Evolutionary conservation across 495 filamentous ascomycete genomes (phyloP), one percentile per base, ranked within the genome.

Genomic region (Penicillium pulvis): DNA sequence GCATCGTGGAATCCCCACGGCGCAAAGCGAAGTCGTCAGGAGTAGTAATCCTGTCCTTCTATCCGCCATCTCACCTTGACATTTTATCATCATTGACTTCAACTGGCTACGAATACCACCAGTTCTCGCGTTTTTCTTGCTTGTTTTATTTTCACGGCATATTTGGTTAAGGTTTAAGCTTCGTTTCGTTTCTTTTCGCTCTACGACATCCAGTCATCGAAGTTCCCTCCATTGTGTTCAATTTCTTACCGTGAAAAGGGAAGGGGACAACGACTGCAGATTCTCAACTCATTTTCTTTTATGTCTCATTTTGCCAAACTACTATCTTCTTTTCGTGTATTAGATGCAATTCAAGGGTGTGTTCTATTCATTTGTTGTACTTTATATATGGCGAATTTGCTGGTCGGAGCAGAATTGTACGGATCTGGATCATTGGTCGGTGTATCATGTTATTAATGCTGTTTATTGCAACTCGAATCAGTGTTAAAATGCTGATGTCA

Each of bases 1-100:
- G 87, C 83, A 30, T 82, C 81, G 61, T 90, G 90, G 84, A 94
- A 96, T 64, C 91, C 91, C 0, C 91, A 96, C 61, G 89, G 89
- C 28, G 85, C 89, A 9, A 96, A 96, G 71, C 82, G 90, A 55
- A 87, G 87, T 57, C 83, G 90, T 55, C 85, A 85, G 59, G 86
- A 88, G 66, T 88, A 79, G 70, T 20, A 12, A 23, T 14, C 6
- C 23, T 9, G 17, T n/a, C 57, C 14, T 20, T 55, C 36, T 7
- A 5, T 28, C 28, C 28, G 28, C 28, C 20, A 23, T 23, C 28
- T 59, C 41, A 20, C n/a, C 0, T 35, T 41, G 28, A 28, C 1
- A 28, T n/a, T 16, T 16, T 19, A 30, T 24, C 35, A 31, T 11
- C 39, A 23, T 58, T 49, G 17, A 8, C 9, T 53, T 57, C 33